Evolutionary conservation across 164 flowering plant species (phyloP), one percentile per base, ranked within the genome.

Genomic region (Macadamia tetraphylla): DNA sequence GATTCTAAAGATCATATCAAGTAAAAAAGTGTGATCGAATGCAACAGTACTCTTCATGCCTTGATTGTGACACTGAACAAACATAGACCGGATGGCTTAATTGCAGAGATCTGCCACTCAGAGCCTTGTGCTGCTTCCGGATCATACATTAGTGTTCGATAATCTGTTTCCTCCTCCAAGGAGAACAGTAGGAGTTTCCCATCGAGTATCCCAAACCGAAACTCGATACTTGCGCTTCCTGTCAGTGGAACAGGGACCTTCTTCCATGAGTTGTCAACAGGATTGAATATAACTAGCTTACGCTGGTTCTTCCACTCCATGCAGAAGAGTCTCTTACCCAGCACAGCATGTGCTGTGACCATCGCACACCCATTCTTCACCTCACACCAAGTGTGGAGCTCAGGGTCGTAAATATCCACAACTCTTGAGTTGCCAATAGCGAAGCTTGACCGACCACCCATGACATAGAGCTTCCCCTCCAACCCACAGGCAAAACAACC

Each of bases 301-400:
- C 98, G 70, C 69, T 90, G 90, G 75, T 89, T 89, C 79, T 89
- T 94, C 99, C 99, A 94, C 76, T 92, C 96, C 87, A 94, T 87
- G 68, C 98, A 94, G 72, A 83, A 94, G 46, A 94, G 90, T 83
- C 81, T 84, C 63, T 83, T 81, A 12, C 83, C 90, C 51, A 94
- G 67, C 58, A 88, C 91, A 18, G 97, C 96, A 74, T 94, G 98
- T 40, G 99, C 86, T 7, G 97, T 92, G 63, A 94, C 97, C 99
- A 94, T 94, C 30, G 89, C 97, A 68, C 95, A 86, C 1, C 99
- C 99, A 53, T 90, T 94, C 81, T 89, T 92, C 91, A 87, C 81
- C 78, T 89, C 91, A 7, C 77, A 63, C 99, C 99, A 94, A 6
- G 84, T 62, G 67, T 83, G 91, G 68, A 43, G 62, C 70, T 84